These are phyloP conservation scores for Rhizopogon salebrosus DNA, from an alignment of 768 basidiomycete species.

Conservation along the genomic window DNA sequence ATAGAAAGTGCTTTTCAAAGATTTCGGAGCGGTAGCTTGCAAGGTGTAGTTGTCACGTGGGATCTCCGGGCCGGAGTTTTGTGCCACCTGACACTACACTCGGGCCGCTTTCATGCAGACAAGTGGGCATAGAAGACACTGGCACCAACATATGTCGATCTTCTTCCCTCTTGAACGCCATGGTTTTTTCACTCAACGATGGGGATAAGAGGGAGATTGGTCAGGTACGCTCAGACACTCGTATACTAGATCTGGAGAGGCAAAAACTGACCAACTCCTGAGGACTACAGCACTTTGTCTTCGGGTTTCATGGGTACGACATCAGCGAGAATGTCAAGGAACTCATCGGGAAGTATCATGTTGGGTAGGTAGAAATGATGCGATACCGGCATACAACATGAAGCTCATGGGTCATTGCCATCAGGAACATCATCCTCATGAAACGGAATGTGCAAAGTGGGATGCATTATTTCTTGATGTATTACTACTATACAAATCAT, in stretches of 20 bases:
- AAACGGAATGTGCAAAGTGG: conserved; percentile 58
- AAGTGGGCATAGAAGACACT: too few species aligned
- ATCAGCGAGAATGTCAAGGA: conserved; percentile 45
- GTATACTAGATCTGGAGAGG: not conserved
- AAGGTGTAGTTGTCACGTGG: too few species aligned
- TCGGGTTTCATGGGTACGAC: conserved; percentile 61
- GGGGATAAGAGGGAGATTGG: conserved; percentile 40
- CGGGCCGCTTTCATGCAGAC: too few species aligned
- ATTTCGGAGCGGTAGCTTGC: too few species aligned
- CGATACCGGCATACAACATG: not conserved
- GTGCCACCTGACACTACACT: too few species aligned
- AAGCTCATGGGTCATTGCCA: not conserved
- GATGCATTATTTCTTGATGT: not conserved
- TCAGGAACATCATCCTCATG: conserved; percentile 59
- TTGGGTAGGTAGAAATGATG: conserved; percentile 35
- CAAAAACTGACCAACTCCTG: not conserved
- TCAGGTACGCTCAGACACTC: conserved; percentile 29
- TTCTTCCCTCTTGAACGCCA: conserved; percentile 4
- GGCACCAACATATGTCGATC: too few species aligned
- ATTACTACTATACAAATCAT: not conserved
- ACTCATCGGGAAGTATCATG: conserved; percentile 57
- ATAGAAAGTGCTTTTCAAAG: not conserved
- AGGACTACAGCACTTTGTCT: conserved; percentile 56
- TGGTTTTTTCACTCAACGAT: conserved; percentile 27
- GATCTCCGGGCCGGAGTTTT: too few species aligned